Conservation (phyloP, 495 filamentous ascomycete species). For the Alectoria sarmentosa region DNA sequence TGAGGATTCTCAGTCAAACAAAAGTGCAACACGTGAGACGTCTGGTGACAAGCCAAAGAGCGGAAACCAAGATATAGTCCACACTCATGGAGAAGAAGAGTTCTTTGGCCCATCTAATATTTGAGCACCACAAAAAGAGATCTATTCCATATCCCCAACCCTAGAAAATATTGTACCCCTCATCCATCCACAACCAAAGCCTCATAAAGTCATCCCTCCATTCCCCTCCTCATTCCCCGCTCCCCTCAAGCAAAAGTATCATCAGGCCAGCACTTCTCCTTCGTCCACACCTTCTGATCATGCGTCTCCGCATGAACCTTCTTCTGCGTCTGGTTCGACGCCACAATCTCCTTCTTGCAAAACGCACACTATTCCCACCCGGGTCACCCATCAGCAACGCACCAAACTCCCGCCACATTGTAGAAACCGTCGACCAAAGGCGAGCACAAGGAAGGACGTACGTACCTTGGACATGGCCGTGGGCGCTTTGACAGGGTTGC, state of each 20-base stretch:
- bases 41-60: no score
- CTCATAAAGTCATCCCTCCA: background rate
- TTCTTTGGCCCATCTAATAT: background rate
- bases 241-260: slow-evolving; percentile 15
- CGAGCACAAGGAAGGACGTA: background rate
- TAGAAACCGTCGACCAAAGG: no score
- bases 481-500: slow-evolving; percentile 34
- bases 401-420: background rate
- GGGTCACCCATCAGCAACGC: background rate
- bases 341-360: slow-evolving; percentile 37
- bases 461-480: slow-evolving; percentile 35
- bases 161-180: background rate
- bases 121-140: background rate
- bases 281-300: slow-evolving; percentile 32
- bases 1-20: background rate
- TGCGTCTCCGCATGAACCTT: slow-evolving; percentile 35
- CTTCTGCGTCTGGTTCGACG: slow-evolving; percentile 32
- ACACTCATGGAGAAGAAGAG: no score
- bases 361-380: slow-evolving; percentile 27
- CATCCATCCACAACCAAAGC: background rate
- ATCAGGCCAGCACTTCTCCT: slow-evolving; percentile 41
- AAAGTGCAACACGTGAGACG: background rate
- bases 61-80: no score
- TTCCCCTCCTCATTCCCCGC: background rate
- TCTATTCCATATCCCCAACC: background rate